Evolutionary conservation across 768 basidiomycete species (phyloP).

Genomic region (Panus rudis): DNA sequence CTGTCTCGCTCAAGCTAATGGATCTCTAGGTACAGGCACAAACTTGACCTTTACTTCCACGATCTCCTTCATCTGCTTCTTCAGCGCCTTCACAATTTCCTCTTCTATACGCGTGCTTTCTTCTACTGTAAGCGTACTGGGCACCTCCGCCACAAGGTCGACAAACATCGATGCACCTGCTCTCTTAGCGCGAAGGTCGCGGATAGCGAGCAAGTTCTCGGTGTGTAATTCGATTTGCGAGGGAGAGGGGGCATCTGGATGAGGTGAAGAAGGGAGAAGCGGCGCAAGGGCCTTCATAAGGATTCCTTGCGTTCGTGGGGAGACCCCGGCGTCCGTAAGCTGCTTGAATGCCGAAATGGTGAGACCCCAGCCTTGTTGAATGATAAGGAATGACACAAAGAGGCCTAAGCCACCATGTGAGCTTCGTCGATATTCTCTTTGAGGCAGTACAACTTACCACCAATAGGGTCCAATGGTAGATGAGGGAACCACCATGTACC

Average conservation of each 20-base stretch:
- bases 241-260: not conserved
- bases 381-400: constrained; percentile 83
- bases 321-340: constrained; percentile 78
- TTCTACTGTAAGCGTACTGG: constrained; percentile 45
- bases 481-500: constrained; percentile 82
- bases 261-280: constrained; percentile 32
- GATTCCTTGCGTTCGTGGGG: constrained; percentile 41
- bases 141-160: constrained; percentile 73
- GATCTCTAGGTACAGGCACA: too few relatives aligned
- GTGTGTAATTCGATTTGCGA: constrained; percentile 7
- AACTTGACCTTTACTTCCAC: constrained; percentile 69
- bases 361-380: constrained; percentile 67
- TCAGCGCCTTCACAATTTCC: constrained; percentile 49
- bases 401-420: constrained; percentile 36
- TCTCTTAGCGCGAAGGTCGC: constrained; percentile 62
- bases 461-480: constrained; percentile 89
- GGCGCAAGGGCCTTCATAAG: constrained; percentile 55
- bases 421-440: constrained; percentile 21
- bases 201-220: constrained; percentile 36
- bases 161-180: constrained; percentile 79
- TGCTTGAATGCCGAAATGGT: constrained; percentile 69
- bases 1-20: too few relatives aligned
- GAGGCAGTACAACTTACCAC: constrained; percentile 42
- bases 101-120: constrained; percentile 57
- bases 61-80: constrained; percentile 54